Conservation (phyloP, 345 rosid species). For the Lepidium didymum region DNA sequence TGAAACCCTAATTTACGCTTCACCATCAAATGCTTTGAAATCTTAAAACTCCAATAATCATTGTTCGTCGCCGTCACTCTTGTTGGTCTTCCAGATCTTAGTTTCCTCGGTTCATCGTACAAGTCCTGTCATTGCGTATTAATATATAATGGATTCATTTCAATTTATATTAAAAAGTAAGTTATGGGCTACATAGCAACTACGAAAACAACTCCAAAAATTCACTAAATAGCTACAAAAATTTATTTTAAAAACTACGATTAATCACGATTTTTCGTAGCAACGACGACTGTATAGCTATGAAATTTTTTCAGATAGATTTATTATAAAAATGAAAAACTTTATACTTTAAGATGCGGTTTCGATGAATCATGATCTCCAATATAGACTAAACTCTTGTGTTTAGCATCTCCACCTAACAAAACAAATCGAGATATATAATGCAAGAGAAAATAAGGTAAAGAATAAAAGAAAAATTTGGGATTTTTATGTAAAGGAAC, state of each 20-base stretch:
- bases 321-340: not conserved
- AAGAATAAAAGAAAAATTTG: not conserved
- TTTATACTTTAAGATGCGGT: not conserved
- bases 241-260: no score
- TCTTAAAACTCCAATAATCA: not conserved
- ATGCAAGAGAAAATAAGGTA: not conserved
- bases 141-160: not conserved
- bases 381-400: not conserved
- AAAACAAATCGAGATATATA: not conserved
- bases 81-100: slow-evolving; percentile 1
- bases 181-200: no score
- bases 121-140: not conserved
- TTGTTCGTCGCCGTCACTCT: not conserved
- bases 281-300: no score
- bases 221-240: no score
- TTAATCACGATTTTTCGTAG: no score
- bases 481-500: slow-evolving; percentile 16
- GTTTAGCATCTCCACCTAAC: slow-evolving; percentile 1
- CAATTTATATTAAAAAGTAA: no score
- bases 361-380: not conserved
- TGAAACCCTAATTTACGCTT: slow-evolving; percentile 15
- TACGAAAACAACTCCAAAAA: no score
- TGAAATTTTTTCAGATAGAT: not conserved
- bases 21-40: not conserved
- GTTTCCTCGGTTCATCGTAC: slow-evolving; percentile 5